These are phyloP conservation scores for Collybia sp. DNA, from an alignment of 768 basidiomycete species.

Conservation along the genomic window DNA sequence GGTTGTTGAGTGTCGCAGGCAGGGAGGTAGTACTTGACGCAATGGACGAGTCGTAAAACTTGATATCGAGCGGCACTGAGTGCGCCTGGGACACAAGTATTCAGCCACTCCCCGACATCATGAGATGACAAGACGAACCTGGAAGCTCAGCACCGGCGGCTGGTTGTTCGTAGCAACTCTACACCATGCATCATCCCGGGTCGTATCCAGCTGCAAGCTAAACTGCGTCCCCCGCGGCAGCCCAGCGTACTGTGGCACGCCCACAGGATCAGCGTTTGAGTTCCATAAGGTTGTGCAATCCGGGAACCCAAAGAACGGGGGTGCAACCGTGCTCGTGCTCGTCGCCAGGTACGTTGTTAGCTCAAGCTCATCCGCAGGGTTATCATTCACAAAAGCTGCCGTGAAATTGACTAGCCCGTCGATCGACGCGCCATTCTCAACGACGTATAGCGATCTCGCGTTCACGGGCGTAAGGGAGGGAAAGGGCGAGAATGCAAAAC, in stretches of 20 bases:
- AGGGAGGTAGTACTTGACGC: constrained; percentile 13
- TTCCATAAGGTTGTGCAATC: constrained; percentile 42
- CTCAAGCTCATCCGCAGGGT: constrained; percentile 37
- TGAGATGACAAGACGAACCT: constrained; percentile 17
- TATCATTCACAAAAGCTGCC: constrained; percentile 35
- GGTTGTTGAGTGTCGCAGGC: constrained; percentile 20
- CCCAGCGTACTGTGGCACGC: constrained; percentile 29
- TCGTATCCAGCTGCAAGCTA: constrained; percentile 28
- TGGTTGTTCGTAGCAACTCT: constrained; percentile 25
- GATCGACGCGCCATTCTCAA: constrained; percentile 42
- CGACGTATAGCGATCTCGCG: constrained; percentile 21
- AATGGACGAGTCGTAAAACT: constrained; percentile 24
- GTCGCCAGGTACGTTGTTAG: constrained; percentile 14
- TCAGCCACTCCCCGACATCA: not conserved
- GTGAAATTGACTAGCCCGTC: constrained; percentile 35
- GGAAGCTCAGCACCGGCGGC: constrained; percentile 34
- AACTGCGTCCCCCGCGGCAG: constrained; percentile 30
- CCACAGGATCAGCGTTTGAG: constrained; percentile 32
- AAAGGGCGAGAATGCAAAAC: constrained; percentile 28
- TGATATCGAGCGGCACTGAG: constrained; percentile 43
- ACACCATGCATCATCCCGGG: constrained; percentile 29
- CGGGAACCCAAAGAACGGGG: constrained; percentile 34
- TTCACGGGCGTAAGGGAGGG: constrained; percentile 1
- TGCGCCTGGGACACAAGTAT: constrained; percentile 29
- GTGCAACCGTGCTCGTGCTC: not conserved